Evolutionary conservation across 2,329 filamentous ascomycete species (phyloP), one percentile per base, ranked within the genome.

Genomic region (Dryadomyces quercus-mongolicae): DNA sequence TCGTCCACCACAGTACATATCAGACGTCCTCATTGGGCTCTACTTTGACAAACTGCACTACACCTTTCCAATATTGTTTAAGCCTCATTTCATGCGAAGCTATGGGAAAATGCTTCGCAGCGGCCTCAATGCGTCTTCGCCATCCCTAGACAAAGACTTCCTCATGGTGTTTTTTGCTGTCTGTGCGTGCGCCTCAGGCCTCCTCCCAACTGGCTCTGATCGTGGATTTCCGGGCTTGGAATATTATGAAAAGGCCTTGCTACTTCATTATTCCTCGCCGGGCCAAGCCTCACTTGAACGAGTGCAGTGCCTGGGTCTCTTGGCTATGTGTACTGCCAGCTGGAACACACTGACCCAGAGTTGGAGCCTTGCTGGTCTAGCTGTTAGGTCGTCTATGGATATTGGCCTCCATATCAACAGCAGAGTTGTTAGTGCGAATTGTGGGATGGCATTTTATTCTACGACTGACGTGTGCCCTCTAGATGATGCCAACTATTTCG

Each of bases 281-380:
- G 64, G 63, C 7, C 62, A 66, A 52, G 62, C 63, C 1, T 62
- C 58, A 3, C 36, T 64, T 0, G 64, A 66, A 54, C 54, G 57
- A 4, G 63, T 65, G 1, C 64, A 66, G 22, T 66, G 62, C 52
- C 56, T 66, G 5, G 63, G 59, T 2, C 52, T 66, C 7, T 53
- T 66, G 2, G 57, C 63, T 2, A 64, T 66, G 60, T 66, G 63
- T 54, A 58, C 60, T 9, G 63, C 61, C 0, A 61, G 64, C 5
- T 66, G 64, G 64, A 66, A 66, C 42, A 65, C 62, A 1, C 53
- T 65, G 13, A 60, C 64, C 1, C 60, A 61, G 31, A 65, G 64
- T 53, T 66, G 63, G 64, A 60, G 13, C 22, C 54, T 62, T 15
- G 58, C 60, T 1, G 63, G 63, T 1, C 63, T 65, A 46, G 64